Evolutionary conservation across 1,284 basidiomycete genomes (phyloP), one percentile per base, ranked within the genome.

Genomic region (Wolfiporia cocos): DNA sequence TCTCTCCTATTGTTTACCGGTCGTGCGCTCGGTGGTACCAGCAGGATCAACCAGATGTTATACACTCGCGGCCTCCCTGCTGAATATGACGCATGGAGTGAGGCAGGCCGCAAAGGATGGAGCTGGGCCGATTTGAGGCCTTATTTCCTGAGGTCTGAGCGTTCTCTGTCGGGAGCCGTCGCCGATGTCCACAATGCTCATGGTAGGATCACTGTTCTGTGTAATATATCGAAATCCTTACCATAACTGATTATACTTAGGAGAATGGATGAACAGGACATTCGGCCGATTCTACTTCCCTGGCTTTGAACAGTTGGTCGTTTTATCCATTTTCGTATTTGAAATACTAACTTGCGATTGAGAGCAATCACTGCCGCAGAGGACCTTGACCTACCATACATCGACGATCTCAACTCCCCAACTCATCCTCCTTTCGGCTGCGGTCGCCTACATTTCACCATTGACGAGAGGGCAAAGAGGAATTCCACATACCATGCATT

Each of bases 21-120:
- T 1, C 63, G 63, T 30, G 63, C 57, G 0, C 53, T 71, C 4
- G 71, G 72, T 5, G 72, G 72, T 0, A 63, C 61, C 0, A 66
- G 66, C 5, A 61, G 63, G 10, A 67, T 74, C 44, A 76, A 74
- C 47, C 59, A 54, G 23, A 56, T 66, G 56, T 42, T 66, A 36
- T 70, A 70, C 41, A 62, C 61, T 0, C 56, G 67, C 19, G 63
- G 50, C 3, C 32, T 56, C 1, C 61, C 66, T 11, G 63, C 58
- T 0, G 66, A 69, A 39, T 70, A 64, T 38, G 59, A 69, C 34
- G 48, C 54, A 14, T 70, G 68, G 69, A 51, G 44, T 22, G 49
- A 52, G 5, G 49, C 49, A 11, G 67, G 66, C 1, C 49, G 60
- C 24, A 49, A 54, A 18, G 65, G 64, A 1, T 71, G 67, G 67